Evolutionary conservation across 1,284 basidiomycete species (phyloP).

Genomic region (Butyriboletus appendiculatus): DNA sequence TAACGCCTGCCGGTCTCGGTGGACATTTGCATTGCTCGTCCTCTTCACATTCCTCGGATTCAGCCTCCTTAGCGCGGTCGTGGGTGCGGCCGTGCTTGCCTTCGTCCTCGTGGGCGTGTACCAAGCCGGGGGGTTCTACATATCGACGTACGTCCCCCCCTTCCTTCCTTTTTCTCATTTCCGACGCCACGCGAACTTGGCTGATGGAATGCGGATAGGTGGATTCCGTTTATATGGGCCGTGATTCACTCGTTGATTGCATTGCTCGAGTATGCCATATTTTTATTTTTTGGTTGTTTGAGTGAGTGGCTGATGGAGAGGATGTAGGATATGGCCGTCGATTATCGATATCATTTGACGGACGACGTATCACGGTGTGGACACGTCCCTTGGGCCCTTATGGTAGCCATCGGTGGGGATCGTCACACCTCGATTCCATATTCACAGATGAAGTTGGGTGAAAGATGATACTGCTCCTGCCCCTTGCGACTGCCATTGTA

Average conservation of each 20-base stretch:
- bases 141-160: slow-evolving; percentile 71
- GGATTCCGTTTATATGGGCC: slow-evolving; percentile 81
- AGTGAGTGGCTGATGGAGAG: slow-evolving; percentile 6
- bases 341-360: slow-evolving; percentile 54
- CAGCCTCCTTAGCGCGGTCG: slow-evolving; percentile 62
- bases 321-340: slow-evolving; percentile 53
- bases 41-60: slow-evolving; percentile 57
- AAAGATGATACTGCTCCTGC: neutral
- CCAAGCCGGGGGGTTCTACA: slow-evolving; percentile 64
- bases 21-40: slow-evolving; percentile 66
- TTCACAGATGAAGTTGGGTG: neutral
- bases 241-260: slow-evolving; percentile 68
- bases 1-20: slow-evolving; percentile 58
- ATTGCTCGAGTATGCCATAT: slow-evolving; percentile 58
- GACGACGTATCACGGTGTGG: neutral
- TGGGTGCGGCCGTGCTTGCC: slow-evolving; percentile 72
- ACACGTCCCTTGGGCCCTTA: neutral
- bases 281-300: neutral
- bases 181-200: neutral
- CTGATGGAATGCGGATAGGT: slow-evolving; percentile 43
- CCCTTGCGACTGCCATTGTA: neutral
- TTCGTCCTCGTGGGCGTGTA: slow-evolving; percentile 72
- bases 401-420: neutral
- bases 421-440: neutral
- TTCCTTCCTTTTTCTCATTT: slow-evolving; percentile 1